Evolutionary conservation across 768 basidiomycete genomes (phyloP).

Genomic region (Leccinum barrowsii): DNA sequence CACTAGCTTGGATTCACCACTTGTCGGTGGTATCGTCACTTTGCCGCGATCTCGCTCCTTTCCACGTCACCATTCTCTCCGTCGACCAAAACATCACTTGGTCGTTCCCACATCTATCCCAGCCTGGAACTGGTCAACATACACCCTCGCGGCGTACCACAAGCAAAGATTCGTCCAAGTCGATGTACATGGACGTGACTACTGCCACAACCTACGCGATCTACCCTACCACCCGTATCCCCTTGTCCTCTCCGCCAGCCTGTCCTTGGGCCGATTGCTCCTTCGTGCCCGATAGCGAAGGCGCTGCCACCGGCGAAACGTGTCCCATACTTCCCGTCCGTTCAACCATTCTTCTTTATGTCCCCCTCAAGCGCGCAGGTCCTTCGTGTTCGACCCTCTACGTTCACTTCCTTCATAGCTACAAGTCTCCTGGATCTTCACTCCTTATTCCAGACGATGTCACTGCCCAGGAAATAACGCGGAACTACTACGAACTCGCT

Average conservation of each 20-base stretch:
- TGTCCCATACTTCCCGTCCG: constrained; percentile 49
- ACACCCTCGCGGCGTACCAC: constrained; percentile 27
- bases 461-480: constrained; percentile 53
- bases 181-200: constrained; percentile 33
- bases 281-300: constrained; percentile 33
- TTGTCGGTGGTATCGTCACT: constrained; percentile 40
- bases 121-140: constrained; percentile 18
- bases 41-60: constrained; percentile 42
- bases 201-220: constrained; percentile 48
- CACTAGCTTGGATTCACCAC: constrained; percentile 63
- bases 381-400: constrained; percentile 48
- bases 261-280: constrained; percentile 25
- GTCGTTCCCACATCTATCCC: constrained; percentile 44
- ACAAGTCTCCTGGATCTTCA: constrained; percentile 41
- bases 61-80: constrained; percentile 60
- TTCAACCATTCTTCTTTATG: constrained; percentile 56
- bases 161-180: constrained; percentile 31
- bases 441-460: constrained; percentile 31
- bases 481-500: constrained; percentile 66
- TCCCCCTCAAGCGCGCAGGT: constrained; percentile 41
- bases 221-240: constrained; percentile 39
- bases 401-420: constrained; percentile 56
- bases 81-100: constrained; percentile 59
- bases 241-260: constrained; percentile 38
- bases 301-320: constrained; percentile 23